Evolutionary conservation across 1,284 basidiomycete species (phyloP), one percentile per base, ranked within the genome.

Genomic region (Trametes pubescens): DNA sequence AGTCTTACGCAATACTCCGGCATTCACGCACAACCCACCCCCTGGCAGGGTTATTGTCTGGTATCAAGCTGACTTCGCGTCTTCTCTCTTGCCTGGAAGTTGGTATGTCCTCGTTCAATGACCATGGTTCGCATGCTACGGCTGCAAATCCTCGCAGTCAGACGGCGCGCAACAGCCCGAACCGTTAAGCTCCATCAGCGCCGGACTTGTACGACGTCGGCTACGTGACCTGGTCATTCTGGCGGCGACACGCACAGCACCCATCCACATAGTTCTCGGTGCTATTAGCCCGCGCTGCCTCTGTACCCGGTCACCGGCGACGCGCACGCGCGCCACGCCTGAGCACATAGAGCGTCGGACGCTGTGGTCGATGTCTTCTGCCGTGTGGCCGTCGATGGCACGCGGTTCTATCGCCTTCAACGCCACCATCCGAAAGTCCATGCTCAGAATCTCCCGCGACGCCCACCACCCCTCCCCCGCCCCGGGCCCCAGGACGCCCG

Each of bases 351-450:
- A 44, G 44, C 32, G 21, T 59, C 40, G 47, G 58, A 44, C n/a
- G 57, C 14, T 35, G 21, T 53, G 24, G 14, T 47, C 44, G 22
- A 7, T 34, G 35, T 18, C 38, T 51, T 56, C 60, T 46, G 60
- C 60, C 60, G 60, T 44, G 32, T 40, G 22, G 34, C 14, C 37
- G 26, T 24, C 29, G 29, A 21, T 44, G 53, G 2, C 53, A 51
- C 18, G 49, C 26, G 49, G 49, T 51, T 14, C 49, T 34, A 35
- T 46, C 24, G 47, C 29, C 44, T 21, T 35, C 53, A 26, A 61
- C 60, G 60, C 60, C 60, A 56, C 60, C 53, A 61, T 61, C 60
- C 37, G 60, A 61, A 60, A 56, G n/a, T 61, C 53, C 59, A 48
- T n/a, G 52, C 11, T 32, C 44, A 43, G 52, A 53, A 60, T 34